Conservation (phyloP, 495 filamentous ascomycete genomes). For the Penicillium riverlandense region DNA sequence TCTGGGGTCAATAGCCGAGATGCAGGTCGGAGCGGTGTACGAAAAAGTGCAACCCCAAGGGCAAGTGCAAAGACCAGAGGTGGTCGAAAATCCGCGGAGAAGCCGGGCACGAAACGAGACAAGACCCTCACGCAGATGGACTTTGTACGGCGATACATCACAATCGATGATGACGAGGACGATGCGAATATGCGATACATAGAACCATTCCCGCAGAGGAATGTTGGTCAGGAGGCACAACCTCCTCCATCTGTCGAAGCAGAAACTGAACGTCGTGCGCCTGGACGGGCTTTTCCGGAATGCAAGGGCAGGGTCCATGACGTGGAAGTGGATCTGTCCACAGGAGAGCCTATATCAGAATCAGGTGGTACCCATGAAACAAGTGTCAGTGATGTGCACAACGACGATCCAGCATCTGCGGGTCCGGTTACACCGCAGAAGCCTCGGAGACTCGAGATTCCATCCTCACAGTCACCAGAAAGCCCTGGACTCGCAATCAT, state of each 20-base stretch:
- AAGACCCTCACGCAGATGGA: constrained; percentile 44
- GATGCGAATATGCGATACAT: constrained; percentile 33
- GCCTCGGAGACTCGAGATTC: constrained; percentile 26
- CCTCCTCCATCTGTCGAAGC: neutral
- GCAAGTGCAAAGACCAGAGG: constrained; percentile 12
- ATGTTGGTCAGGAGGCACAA: neutral
- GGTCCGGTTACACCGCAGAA: constrained; percentile 29
- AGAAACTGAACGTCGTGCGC: neutral
- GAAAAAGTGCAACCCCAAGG: constrained; percentile 11
- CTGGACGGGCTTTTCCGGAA: neutral
- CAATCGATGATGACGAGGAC: constrained; percentile 28
- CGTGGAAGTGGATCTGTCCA: constrained; percentile 18
- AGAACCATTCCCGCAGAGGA: constrained; percentile 13
- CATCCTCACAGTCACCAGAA: constrained; percentile 41
- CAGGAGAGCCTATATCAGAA: constrained; percentile 17
- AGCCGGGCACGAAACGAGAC: constrained; percentile 18
- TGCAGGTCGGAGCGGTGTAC: constrained; percentile 1
- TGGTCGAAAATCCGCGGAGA: constrained; percentile 17
- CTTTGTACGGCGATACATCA: constrained; percentile 34
- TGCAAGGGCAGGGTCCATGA: constrained; percentile 8
- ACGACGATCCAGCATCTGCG: neutral
- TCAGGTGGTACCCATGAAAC: constrained; percentile 5
- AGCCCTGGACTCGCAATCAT: constrained; percentile 33
- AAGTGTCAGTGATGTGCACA: neutral
- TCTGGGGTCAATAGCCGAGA: neutral